A percentile compares a stretch with the other conserved stretches of the same genome.
Conservation (phyloP, 148 eudicot species). For the Suaeda aralocaspica region DNA sequence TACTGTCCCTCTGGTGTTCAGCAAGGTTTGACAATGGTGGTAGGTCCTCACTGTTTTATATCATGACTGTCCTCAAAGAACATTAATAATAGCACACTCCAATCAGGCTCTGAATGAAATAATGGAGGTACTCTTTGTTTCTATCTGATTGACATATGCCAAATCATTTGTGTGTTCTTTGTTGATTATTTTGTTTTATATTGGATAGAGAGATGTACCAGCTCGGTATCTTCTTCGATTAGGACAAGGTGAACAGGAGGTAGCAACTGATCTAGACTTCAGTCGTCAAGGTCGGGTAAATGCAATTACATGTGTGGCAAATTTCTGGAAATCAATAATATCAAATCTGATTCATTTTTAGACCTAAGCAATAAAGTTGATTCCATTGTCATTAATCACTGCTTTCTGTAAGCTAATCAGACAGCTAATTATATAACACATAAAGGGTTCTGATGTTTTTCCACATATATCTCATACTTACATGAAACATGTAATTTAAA, state of each 20-base stretch:
- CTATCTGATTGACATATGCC: not conserved
- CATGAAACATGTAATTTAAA: no score
- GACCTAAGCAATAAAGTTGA: no score
- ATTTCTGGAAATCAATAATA: no score
- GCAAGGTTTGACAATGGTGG: no score
- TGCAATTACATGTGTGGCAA: no score
- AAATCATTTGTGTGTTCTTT: not conserved
- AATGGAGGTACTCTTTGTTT: constrained; percentile 63
- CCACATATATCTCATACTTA: no score
- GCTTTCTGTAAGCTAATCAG: no score
- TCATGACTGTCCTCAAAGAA: constrained; percentile 98
- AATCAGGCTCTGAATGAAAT: constrained; percentile 97
- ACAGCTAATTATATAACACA: no score
- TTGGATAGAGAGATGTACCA: constrained; percentile 86
- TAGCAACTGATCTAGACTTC: constrained; percentile 96
- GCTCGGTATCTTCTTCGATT: constrained; percentile 98
- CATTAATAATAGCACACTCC: constrained; percentile 92
- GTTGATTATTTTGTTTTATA: constrained; percentile 4
- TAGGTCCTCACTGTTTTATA: constrained; percentile 90
- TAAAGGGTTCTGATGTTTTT: no score
- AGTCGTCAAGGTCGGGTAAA: constrained; percentile 99
- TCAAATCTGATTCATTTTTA: no score
- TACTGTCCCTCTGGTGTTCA: constrained; percentile 95
- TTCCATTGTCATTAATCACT: no score
- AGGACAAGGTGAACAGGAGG: constrained; percentile 98